These are phyloP conservation scores for Pyrrhoderma lamaoense DNA, from an alignment of 1,284 basidiomycete genomes.

Conservation along the genomic window DNA sequence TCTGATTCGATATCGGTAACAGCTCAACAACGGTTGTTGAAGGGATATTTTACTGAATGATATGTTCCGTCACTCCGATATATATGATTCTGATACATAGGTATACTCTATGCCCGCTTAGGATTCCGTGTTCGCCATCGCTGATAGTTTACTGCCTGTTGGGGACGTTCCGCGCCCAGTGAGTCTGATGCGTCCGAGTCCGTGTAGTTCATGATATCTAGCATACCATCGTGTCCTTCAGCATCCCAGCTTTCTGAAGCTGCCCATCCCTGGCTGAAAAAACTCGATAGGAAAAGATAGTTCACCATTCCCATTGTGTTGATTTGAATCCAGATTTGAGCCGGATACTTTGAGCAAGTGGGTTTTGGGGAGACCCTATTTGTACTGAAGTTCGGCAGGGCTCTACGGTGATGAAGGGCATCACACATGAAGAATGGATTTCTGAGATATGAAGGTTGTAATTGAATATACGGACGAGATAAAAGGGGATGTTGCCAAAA, in stretches of 20 bases:
- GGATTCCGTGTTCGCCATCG: slow-evolving; percentile 11
- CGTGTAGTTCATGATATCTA: slow-evolving; percentile 34
- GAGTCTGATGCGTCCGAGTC: slow-evolving; percentile 38
- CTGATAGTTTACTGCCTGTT: slow-evolving; percentile 16
- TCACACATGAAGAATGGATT: slow-evolving; percentile 34
- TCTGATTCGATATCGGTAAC: slow-evolving; percentile 54
- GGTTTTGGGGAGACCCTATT: slow-evolving; percentile 46
- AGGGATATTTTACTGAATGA: slow-evolving; percentile 59
- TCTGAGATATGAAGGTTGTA: slow-evolving; percentile 32
- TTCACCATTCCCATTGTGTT: neutral
- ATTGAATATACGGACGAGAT: slow-evolving; percentile 17
- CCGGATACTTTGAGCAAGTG: slow-evolving; percentile 7
- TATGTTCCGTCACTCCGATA: slow-evolving; percentile 73
- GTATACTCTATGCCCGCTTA: slow-evolving; percentile 7
- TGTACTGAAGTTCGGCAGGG: slow-evolving; percentile 22
- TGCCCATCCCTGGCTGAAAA: slow-evolving; percentile 37
- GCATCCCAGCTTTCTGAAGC: slow-evolving; percentile 58
- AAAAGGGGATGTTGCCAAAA: slow-evolving; percentile 22
- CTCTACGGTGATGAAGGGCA: slow-evolving; percentile 13
- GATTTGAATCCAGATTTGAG: slow-evolving; percentile 1
- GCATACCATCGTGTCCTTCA: slow-evolving; percentile 35
- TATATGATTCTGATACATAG: slow-evolving; percentile 57
- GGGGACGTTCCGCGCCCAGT: slow-evolving; percentile 3
- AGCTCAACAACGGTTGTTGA: slow-evolving; percentile 67
- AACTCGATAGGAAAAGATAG: slow-evolving; percentile 13